phyloP scores from a whole-genome alignment of 1,284 basidiomycete genomes.

The Moesziomyces sp. region DNA sequence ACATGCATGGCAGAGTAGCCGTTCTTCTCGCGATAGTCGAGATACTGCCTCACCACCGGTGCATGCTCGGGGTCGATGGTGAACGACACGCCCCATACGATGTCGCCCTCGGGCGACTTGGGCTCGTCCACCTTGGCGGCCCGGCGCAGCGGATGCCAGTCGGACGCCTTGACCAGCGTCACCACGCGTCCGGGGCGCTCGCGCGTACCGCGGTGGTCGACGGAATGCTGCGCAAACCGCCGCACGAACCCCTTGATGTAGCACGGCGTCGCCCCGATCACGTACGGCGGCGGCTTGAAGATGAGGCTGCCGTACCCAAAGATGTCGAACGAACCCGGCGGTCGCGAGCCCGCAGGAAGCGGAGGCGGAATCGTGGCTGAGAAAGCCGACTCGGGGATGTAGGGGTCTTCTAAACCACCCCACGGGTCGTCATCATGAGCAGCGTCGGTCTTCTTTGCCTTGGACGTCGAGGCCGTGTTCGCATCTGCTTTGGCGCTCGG shows the following conservation, averaged over 20 bases:
- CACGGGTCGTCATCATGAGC: conserved; percentile 26
- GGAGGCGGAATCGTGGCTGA: conserved; percentile 25
- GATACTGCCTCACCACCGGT: conserved; percentile 79
- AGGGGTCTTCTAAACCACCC: conserved; percentile 29
- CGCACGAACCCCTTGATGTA: conserved; percentile 86
- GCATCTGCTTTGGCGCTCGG: background rate
- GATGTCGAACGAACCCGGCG: conserved; percentile 59
- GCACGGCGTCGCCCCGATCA: conserved; percentile 72
- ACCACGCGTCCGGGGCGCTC: conserved; percentile 77
- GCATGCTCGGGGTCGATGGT: conserved; percentile 81
- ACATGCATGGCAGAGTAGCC: conserved; percentile 52
- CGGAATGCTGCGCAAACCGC: conserved; percentile 84
- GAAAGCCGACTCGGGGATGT: conserved; percentile 42
- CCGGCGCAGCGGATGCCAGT: conserved; percentile 73
- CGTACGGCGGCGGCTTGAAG: conserved; percentile 67
- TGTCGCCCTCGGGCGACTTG: conserved; percentile 64
- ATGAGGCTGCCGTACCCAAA: conserved; percentile 66
- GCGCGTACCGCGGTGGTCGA: conserved; percentile 75
- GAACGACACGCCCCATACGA: conserved; percentile 86
- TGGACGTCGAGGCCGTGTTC: background rate
- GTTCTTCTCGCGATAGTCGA: conserved; percentile 87
- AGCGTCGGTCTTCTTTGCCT: background rate
- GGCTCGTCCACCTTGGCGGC: conserved; percentile 72
- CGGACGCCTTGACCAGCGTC: conserved; percentile 83
- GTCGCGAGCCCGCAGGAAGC: conserved; percentile 31